Evolutionary conservation across 148 eudicot genomes (phyloP).

Genomic region (Cornus kousa): DNA sequence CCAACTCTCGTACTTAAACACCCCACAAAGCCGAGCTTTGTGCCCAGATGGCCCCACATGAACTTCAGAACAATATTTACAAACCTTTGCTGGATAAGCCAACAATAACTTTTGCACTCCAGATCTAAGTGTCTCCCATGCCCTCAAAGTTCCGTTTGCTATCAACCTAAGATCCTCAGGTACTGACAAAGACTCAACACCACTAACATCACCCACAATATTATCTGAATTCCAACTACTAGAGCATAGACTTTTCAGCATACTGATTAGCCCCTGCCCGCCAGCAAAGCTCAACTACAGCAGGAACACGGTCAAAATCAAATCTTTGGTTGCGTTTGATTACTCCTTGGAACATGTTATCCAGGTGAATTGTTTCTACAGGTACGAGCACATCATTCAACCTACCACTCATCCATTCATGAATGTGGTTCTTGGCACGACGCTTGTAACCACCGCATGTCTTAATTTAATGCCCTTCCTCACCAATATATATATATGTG

Average conservation of each 20-base stretch:
- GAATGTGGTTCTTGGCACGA: conserved; percentile 47
- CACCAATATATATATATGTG: no score
- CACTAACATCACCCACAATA: conserved; percentile 7
- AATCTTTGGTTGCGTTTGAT: conserved; percentile 76
- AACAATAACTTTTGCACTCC: conserved; percentile 67
- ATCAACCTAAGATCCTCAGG: conserved; percentile 34
- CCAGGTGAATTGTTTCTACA: conserved; percentile 72
- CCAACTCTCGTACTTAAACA: conserved; percentile 74
- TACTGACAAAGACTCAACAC: conserved; percentile 37
- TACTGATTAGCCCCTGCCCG: conserved; percentile 73
- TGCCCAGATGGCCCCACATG: conserved; percentile 98
- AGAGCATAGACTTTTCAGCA: conserved; percentile 24
- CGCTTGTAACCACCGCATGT: conserved; percentile 66
- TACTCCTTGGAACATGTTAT: conserved; percentile 53
- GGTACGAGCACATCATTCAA: conserved; percentile 65
- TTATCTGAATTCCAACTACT: conserved; percentile 8
- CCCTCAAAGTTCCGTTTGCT: conserved; percentile 50
- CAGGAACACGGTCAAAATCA: conserved; percentile 77
- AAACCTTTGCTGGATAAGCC: conserved; percentile 70
- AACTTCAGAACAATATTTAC: conserved; percentile 80
- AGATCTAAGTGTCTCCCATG: conserved; percentile 72
- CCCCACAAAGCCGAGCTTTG: conserved; percentile 84
- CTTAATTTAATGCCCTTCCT: conserved; percentile 68
- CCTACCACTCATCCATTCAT: conserved; percentile 61
- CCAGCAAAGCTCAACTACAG: conserved; percentile 76